Percentiles rank a stretch among this genome's conserved stretches.
phyloP scores from a whole-genome alignment of 495 filamentous ascomycete genomes.

The Mycothermus thermophilus region DNA sequence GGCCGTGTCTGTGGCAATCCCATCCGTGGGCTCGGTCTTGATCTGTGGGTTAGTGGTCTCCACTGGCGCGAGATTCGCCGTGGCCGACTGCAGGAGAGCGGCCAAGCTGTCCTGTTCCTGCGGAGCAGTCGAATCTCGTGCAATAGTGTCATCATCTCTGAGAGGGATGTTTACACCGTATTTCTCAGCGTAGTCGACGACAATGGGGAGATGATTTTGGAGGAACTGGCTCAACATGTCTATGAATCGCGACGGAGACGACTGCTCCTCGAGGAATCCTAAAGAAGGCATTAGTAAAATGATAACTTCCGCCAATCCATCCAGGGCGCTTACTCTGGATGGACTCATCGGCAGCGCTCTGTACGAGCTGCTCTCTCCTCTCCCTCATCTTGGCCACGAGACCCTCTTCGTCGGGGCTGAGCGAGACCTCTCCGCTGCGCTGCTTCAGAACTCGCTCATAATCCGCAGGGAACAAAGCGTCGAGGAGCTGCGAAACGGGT shows the following conservation, averaged over 20 bases:
- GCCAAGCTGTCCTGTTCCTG: constrained; percentile 23
- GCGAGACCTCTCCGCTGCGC: constrained; percentile 48
- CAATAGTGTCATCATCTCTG: constrained; percentile 17
- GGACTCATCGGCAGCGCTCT: constrained; percentile 42
- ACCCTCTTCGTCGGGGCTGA: constrained; percentile 59
- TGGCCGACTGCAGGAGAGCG: constrained; percentile 14
- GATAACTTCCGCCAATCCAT: background rate
- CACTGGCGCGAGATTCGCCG: constrained; percentile 6
- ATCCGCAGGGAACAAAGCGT: constrained; percentile 58
- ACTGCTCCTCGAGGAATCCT: constrained; percentile 56
- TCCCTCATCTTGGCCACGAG: constrained; percentile 52
- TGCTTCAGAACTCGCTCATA: constrained; percentile 50
- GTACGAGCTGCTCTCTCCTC: constrained; percentile 52
- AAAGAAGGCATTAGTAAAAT: constrained; percentile 14
- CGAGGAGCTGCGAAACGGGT: constrained; percentile 49
- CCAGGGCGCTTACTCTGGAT: constrained; percentile 27
- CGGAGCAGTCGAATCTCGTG: too few species aligned
- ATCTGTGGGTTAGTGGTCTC: background rate
- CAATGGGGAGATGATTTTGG: constrained; percentile 55
- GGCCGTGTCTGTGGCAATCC: constrained; percentile 1
- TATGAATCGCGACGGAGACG: constrained; percentile 68
- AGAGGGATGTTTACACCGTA: constrained; percentile 25
- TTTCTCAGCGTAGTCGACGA: constrained; percentile 38
- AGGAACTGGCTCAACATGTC: constrained; percentile 60
- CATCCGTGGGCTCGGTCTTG: constrained; percentile 4